phyloP scores from a whole-genome alignment of 257 asterid genomes.

The Ehretia macrophylla region DNA sequence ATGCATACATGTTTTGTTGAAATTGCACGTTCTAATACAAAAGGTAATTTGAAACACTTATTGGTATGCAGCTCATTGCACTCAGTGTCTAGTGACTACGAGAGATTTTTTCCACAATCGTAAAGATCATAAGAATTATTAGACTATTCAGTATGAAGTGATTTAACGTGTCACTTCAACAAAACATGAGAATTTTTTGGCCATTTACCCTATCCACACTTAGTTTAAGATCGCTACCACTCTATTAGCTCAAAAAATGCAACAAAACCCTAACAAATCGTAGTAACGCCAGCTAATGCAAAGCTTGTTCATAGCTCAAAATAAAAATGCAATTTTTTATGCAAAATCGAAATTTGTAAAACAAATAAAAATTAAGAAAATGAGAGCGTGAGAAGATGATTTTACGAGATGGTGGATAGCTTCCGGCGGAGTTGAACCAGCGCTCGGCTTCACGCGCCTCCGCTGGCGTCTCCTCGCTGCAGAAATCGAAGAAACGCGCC shows the following conservation, averaged over 20 bases:
- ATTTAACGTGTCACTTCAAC: too few relatives aligned
- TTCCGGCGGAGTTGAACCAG: slow-evolving; percentile 84
- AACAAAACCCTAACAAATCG: too few relatives aligned
- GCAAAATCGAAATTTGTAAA: neutral
- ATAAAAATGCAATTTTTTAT: neutral
- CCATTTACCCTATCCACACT: too few relatives aligned
- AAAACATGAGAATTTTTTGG: too few relatives aligned
- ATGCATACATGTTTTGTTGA: too few relatives aligned
- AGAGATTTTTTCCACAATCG: too few relatives aligned
- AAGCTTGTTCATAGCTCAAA: neutral
- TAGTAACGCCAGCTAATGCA: neutral
- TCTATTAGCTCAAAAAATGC: neutral
- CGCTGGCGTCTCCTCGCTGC: slow-evolving; percentile 46
- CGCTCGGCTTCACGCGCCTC: slow-evolving; percentile 59
- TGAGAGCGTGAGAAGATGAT: neutral
- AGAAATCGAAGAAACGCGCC: slow-evolving; percentile 68
- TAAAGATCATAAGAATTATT: too few relatives aligned
- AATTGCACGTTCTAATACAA: too few relatives aligned
- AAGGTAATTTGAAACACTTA: too few relatives aligned
- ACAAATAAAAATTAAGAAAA: neutral
- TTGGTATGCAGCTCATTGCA: too few relatives aligned
- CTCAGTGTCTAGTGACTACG: too few relatives aligned
- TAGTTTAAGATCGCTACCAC: neutral
- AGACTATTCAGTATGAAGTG: too few relatives aligned
- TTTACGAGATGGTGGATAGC: slow-evolving; percentile 92